A percentile compares a stretch with the other conserved stretches of the same genome.
Evolutionary conservation across 805 yeast species (phyloP).

Genomic region (Kuraishia capsulata): DNA sequence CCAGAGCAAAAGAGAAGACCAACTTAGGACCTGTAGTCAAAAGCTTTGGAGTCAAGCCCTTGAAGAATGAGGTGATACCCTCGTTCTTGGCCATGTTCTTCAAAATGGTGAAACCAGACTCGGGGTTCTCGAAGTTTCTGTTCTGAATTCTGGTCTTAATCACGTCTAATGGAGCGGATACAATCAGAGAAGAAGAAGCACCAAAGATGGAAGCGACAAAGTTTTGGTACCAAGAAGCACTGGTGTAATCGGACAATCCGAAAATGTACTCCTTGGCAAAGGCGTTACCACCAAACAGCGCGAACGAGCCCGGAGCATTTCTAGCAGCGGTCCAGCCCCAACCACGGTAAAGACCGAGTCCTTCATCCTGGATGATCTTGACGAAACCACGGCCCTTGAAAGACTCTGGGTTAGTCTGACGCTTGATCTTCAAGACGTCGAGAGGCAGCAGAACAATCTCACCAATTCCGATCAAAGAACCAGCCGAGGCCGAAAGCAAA

Average conservation of each 20-base stretch:
- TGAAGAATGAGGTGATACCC: conserved; percentile 85
- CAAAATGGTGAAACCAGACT: conserved; percentile 85
- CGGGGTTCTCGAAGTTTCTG: conserved; percentile 91
- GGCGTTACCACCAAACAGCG: conserved; percentile 96
- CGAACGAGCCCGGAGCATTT: conserved; percentile 98
- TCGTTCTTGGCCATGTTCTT: conserved; percentile 90
- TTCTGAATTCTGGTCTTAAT: conserved; percentile 98
- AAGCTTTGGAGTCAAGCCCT: conserved; percentile 93
- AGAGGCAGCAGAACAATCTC: conserved; percentile 92
- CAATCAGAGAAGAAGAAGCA: conserved; percentile 93
- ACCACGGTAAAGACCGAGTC: conserved; percentile 89
- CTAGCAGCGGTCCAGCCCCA: conserved; percentile 99
- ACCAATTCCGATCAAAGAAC: conserved; percentile 90
- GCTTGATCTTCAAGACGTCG: conserved; percentile 94
- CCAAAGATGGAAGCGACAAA: conserved; percentile 92
- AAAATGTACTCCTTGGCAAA: conserved; percentile 95
- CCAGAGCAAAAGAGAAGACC: conserved; percentile 96
- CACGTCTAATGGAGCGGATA: conserved; percentile 95
- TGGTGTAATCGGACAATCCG: conserved; percentile 75
- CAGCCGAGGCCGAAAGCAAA: conserved; percentile 94
- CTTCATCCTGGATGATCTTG: conserved; percentile 82
- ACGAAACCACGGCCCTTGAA: conserved; percentile 96
- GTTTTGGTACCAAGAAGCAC: conserved; percentile 94
- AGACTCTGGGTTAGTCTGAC: conserved; percentile 99
- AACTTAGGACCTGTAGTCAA: conserved; percentile 97